phyloP scores from a whole-genome alignment of 352 stramenopile genomes.

The Phytophthora colocasiae region DNA sequence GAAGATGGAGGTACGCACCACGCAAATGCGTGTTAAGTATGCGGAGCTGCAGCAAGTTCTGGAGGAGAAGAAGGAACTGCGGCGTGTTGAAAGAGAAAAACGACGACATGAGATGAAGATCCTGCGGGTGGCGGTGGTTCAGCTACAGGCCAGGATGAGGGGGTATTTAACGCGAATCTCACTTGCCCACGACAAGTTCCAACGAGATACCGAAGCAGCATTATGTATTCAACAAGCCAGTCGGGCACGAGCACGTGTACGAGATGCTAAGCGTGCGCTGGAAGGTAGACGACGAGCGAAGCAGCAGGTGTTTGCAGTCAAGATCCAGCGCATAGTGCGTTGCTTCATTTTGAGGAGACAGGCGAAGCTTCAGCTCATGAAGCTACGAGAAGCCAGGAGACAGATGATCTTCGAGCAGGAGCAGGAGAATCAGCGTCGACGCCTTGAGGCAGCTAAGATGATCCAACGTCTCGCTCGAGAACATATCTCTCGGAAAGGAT shows the following conservation, averaged over 20 bases:
- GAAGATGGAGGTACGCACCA: conserved; percentile 59
- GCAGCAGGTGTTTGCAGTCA: conserved; percentile 46
- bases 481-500: conserved; percentile 39
- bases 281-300: conserved; percentile 36
- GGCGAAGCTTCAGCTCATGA: conserved; percentile 42
- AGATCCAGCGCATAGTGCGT: conserved; percentile 47
- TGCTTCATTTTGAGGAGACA: conserved; percentile 40
- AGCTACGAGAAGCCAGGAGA: conserved; percentile 28
- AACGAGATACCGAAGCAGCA: conserved; percentile 45
- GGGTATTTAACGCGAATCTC: conserved; percentile 37
- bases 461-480: conserved; percentile 59
- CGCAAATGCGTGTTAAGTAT: conserved; percentile 72
- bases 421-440: conserved; percentile 21
- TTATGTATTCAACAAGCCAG: conserved; percentile 56
- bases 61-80: conserved; percentile 51
- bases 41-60: conserved; percentile 63
- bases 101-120: conserved; percentile 43
- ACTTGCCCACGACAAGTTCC: conserved; percentile 26
- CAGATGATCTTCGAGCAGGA: conserved; percentile 32
- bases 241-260: conserved; percentile 46
- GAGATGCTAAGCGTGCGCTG: conserved; percentile 51
- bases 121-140: conserved; percentile 27
- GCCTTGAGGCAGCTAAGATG: conserved; percentile 38
- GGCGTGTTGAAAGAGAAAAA: conserved; percentile 42
- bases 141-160: conserved; percentile 42